Percentiles rank a stretch among this genome's conserved stretches.
Conservation (phyloP, 768 basidiomycete genomes). For the Rhizopogon roseolus region DNA sequence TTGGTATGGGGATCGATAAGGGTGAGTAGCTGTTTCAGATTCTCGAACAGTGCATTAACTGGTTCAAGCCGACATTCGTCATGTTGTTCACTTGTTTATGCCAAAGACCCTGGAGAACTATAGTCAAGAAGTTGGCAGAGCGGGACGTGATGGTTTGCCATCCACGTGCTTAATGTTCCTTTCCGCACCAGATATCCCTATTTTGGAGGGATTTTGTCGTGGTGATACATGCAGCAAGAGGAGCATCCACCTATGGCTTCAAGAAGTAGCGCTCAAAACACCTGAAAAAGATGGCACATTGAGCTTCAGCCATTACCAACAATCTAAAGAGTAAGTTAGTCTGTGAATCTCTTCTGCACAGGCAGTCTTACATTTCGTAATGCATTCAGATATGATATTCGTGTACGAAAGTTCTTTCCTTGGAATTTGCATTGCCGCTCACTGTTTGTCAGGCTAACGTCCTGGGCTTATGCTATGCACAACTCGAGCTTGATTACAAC, state of each 20-base stretch:
- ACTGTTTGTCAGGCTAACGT: slow-evolving; percentile 29
- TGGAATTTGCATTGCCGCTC: neutral
- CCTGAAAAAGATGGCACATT: slow-evolving; percentile 33
- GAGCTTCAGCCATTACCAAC: slow-evolving; percentile 38
- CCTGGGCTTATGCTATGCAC: slow-evolving; percentile 40
- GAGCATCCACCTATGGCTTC: slow-evolving; percentile 35
- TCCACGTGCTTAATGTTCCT: slow-evolving; percentile 45
- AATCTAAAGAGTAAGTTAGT: slow-evolving; percentile 30
- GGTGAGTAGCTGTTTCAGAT: slow-evolving; percentile 10
- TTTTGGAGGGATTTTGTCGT: slow-evolving; percentile 43
- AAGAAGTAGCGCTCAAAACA: slow-evolving; percentile 31
- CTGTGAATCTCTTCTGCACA: neutral
- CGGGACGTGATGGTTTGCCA: slow-evolving; percentile 36
- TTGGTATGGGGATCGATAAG: slow-evolving; percentile 45
- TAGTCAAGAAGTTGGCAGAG: slow-evolving; percentile 42
- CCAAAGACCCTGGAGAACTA: slow-evolving; percentile 45
- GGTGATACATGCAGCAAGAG: slow-evolving; percentile 41
- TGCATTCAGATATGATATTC: slow-evolving; percentile 33
- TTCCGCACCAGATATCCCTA: slow-evolving; percentile 36
- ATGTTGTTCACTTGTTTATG: slow-evolving; percentile 37
- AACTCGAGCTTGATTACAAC: slow-evolving; percentile 42
- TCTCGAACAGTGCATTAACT: neutral
- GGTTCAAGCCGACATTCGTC: slow-evolving; percentile 27
- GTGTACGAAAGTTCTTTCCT: slow-evolving; percentile 17
- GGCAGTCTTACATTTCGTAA: neutral